Percentiles rank a stretch among this genome's conserved stretches.
These are phyloP conservation scores for Volvariella volvacea DNA, from an alignment of 1,284 basidiomycete genomes.

Conservation along the genomic window DNA sequence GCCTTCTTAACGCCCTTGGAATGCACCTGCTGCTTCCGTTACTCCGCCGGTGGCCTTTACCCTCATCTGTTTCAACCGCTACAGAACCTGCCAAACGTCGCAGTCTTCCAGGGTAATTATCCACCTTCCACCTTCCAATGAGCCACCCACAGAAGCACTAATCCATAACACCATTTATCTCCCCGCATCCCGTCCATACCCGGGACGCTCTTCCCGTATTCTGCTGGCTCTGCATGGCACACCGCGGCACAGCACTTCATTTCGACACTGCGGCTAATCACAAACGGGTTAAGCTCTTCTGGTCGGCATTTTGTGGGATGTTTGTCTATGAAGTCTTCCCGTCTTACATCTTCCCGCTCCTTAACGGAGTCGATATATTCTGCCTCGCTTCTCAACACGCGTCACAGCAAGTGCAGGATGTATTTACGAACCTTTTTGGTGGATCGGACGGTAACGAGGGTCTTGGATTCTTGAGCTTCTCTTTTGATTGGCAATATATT, in stretches of 20 bases:
- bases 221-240: no score
- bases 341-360: conserved; percentile 54
- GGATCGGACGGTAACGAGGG: conserved; percentile 60
- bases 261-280: conserved; percentile 38
- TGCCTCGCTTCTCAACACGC: conserved; percentile 49
- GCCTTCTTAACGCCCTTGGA: no score
- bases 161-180: neutral
- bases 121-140: no score
- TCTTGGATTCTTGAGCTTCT: conserved; percentile 47
- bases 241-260: conserved; percentile 52
- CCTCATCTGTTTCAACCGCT: neutral
- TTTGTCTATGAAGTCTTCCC: conserved; percentile 52
- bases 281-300: conserved; percentile 56
- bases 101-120: conserved; percentile 50
- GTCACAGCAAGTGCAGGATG: conserved; percentile 30
- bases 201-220: no score
- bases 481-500: conserved; percentile 62
- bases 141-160: no score
- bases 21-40: no score
- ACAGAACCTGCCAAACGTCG: conserved; percentile 50
- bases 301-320: conserved; percentile 49
- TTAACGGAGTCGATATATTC: conserved; percentile 52
- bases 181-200: no score
- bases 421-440: conserved; percentile 61
- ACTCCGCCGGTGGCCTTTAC: neutral